Conservation (phyloP, 2,329 filamentous ascomycete species). For the Esteya vermicola region DNA sequence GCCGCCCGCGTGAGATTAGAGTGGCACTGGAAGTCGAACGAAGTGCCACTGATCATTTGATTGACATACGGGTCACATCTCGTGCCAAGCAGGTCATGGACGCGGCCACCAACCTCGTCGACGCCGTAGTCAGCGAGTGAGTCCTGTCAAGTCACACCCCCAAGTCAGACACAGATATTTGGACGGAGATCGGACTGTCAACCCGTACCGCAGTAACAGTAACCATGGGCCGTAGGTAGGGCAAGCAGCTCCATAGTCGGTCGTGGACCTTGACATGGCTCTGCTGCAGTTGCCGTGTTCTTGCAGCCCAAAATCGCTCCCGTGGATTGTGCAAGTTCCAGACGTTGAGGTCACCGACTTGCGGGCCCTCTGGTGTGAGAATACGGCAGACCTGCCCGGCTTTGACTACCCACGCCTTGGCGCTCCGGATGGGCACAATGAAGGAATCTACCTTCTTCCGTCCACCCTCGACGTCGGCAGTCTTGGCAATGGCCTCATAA, state of each 20-base stretch:
- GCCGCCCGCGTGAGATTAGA: conserved; percentile 67
- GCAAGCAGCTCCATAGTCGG: conserved; percentile 63
- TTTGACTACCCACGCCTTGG: conserved; percentile 56
- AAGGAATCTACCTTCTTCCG: conserved; percentile 34
- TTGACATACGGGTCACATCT: conserved; percentile 79
- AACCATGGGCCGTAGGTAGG: conserved; percentile 60
- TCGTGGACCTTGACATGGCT: conserved; percentile 60
- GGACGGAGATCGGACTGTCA: no score
- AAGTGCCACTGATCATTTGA: conserved; percentile 51
- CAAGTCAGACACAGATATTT: no score
- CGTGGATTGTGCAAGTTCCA: conserved; percentile 66
- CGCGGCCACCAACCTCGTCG: conserved; percentile 48
- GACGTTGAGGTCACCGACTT: conserved; percentile 75
- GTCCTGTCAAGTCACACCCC: conserved; percentile 35
- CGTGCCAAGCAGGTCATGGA: conserved; percentile 71
- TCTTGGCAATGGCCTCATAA: conserved; percentile 42
- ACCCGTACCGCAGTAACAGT: conserved; percentile 48
- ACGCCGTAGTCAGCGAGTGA: conserved; percentile 46
- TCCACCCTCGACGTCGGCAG: conserved; percentile 23
- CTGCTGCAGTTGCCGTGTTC: conserved; percentile 65
- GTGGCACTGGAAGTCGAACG: conserved; percentile 74
- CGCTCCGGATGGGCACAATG: conserved; percentile 58
- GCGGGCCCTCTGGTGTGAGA: conserved; percentile 61
- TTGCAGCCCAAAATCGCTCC: conserved; percentile 69
- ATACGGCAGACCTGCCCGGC: conserved; percentile 57